These are phyloP conservation scores for Hypsizygus ulmarius DNA, from an alignment of 1,284 basidiomycete species.

Conservation along the genomic window DNA sequence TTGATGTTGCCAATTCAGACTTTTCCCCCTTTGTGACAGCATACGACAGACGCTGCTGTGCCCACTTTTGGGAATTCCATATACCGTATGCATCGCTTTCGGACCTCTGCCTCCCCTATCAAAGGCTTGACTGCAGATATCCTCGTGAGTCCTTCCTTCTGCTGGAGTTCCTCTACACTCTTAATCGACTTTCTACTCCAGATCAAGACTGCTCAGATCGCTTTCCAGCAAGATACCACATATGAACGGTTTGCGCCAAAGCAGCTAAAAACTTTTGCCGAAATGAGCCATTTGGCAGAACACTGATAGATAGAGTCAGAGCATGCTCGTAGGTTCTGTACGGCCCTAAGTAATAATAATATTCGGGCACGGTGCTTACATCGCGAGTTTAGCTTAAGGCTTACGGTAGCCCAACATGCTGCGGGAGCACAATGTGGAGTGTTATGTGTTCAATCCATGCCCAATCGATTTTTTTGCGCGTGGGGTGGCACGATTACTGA, in stretches of 20 bases:
- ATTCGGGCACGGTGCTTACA: too few relatives aligned
- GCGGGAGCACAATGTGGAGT: too few relatives aligned
- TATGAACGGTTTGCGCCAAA: conserved; percentile 31
- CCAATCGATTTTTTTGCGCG: too few relatives aligned
- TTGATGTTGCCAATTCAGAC: too few relatives aligned
- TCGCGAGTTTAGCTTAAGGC: too few relatives aligned
- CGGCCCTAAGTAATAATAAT: too few relatives aligned
- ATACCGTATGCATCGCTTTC: conserved; percentile 77
- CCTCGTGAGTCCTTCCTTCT: conserved; percentile 45
- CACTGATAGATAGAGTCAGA: too few relatives aligned
- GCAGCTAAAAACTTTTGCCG: conserved; percentile 23
- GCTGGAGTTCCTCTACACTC: background rate
- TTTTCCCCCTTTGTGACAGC: too few relatives aligned
- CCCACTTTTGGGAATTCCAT: conserved; percentile 42
- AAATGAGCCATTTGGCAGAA: conserved; percentile 3
- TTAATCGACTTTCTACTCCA: conserved; percentile 24
- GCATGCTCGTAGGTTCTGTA: too few relatives aligned
- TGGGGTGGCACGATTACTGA: too few relatives aligned
- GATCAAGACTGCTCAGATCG: conserved; percentile 45
- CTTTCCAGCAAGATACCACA: conserved; percentile 21
- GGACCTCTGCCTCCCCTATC: conserved; percentile 71
- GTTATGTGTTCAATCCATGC: too few relatives aligned
- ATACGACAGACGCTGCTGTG: conserved; percentile 53
- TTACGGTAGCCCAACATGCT: too few relatives aligned
- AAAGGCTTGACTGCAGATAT: conserved; percentile 85